Evolutionary conservation across 1,284 basidiomycete genomes (phyloP), one percentile per base, ranked within the genome.

Genomic region (Hortiboletus rubellus): DNA sequence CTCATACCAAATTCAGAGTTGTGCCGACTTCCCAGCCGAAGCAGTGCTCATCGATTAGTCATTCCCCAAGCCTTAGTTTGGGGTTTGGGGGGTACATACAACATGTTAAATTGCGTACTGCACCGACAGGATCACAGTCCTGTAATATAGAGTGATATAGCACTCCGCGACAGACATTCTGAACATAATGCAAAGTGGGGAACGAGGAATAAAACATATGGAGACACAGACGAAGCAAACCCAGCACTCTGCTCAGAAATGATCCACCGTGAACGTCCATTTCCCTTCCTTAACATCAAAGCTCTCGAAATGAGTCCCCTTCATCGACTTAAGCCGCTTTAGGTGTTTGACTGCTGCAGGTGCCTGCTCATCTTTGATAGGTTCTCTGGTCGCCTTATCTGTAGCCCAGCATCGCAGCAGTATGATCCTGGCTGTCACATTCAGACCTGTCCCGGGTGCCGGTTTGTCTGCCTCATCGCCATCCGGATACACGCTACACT

Each of bases 261-360:
- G 94, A 70, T 96, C 89, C 58, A 98, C 96, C 33, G 82, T 85
- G 77, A 99, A 99, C 40, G 86, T 90, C 96, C 97, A 98, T 70
- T 85, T 88, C 46, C 96, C 96, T 63, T 85, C 85, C 63, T 80
- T 80, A 46, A 87, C 79, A 57, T 94, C 88, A 72, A 93, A 98
- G 68, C 77, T 79, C 70, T 94, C 86, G 69, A 96, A 98, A 59
- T 85, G 82, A 41, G 94, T 97, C 55, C 91, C 89, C 69, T 87
- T 86, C 80, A 96, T 93, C 60, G 82, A 84, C 79, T 88, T 87
- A 72, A 98, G 78, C 65, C 91, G 84, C 76, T 91, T 93, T 66
- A 94, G 65, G 72, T 96, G 93, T 67, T 90, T 88, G 52, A 85
- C 78, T 54, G 86, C 85, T 45, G 79, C 74, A n/a, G 89, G 84